Conservation (phyloP, 805 yeast species). For the Suhomyces pyralidae region DNA sequence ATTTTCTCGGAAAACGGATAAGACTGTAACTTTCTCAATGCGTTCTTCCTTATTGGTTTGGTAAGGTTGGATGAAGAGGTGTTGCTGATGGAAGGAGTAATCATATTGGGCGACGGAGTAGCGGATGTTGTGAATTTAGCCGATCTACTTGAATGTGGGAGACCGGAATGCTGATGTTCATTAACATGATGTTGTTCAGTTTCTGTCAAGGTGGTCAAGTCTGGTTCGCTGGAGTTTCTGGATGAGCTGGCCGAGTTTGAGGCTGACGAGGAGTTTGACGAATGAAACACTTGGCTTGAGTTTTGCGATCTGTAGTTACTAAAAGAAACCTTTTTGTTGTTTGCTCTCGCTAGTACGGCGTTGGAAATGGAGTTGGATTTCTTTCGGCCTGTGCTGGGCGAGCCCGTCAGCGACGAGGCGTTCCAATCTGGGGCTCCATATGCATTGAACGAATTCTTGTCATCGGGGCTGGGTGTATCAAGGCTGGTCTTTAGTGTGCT, state of each 20-base stretch:
- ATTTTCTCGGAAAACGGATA: slow-evolving; percentile 11
- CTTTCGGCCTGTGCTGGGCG: slow-evolving; percentile 4
- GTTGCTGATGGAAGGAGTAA: slow-evolving; percentile 3
- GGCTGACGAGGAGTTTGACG: slow-evolving; percentile 8
- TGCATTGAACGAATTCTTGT: not conserved
- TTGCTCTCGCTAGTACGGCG: slow-evolving; percentile 20
- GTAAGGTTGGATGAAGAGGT: slow-evolving; percentile 7
- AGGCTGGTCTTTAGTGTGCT: not conserved
- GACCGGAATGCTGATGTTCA: not conserved
- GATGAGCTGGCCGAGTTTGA: slow-evolving; percentile 10
- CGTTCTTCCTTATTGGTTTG: slow-evolving; percentile 15
- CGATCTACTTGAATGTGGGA: not conserved
- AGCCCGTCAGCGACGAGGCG: not conserved
- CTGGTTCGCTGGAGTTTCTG: slow-evolving; percentile 12
- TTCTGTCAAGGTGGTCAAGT: slow-evolving; percentile 5
- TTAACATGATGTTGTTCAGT: not conserved
- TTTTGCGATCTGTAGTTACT: slow-evolving; percentile 9
- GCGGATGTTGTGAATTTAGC: slow-evolving; percentile 6
- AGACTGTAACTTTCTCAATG: slow-evolving; percentile 10
- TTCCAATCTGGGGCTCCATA: not conserved
- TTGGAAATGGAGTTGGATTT: slow-evolving; percentile 24
- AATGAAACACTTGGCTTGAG: slow-evolving; percentile 8
- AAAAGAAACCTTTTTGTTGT: slow-evolving; percentile 20
- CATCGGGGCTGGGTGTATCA: not conserved
- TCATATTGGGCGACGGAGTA: slow-evolving; percentile 8